A percentile compares a stretch with the other conserved stretches of the same genome.
phyloP scores from a whole-genome alignment of 2,329 filamentous ascomycete species.

The Simplicillium sp. region DNA sequence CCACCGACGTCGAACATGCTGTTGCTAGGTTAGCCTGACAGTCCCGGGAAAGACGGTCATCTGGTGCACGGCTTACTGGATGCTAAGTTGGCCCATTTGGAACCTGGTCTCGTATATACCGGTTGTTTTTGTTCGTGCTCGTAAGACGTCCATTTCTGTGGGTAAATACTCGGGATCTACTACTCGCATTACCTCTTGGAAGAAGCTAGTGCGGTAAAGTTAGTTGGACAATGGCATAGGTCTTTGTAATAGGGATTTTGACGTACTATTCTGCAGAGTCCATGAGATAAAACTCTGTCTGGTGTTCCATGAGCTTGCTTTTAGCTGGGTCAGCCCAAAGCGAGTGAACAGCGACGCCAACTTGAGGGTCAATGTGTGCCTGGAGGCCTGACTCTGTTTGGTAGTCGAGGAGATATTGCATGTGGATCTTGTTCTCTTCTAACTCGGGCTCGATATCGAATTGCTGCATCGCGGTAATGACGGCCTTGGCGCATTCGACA shows the following conservation, averaged over 20 bases:
- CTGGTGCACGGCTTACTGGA: constrained; percentile 61
- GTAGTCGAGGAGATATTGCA: constrained; percentile 77
- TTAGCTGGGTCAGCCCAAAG: constrained; percentile 87
- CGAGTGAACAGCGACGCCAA: constrained; percentile 74
- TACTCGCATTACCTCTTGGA: constrained; percentile 85
- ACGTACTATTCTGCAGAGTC: constrained; percentile 96
- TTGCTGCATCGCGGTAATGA: constrained; percentile 85
- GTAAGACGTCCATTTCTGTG: constrained; percentile 87
- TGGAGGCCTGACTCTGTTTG: constrained; percentile 85
- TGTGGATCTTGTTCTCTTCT: constrained; percentile 61
- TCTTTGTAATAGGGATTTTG: constrained; percentile 1
- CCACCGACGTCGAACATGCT: constrained; percentile 99
- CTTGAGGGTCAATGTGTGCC: constrained; percentile 68
- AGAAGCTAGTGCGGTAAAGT: constrained; percentile 59
- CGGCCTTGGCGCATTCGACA: constrained; percentile 88
- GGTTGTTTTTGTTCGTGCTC: constrained; percentile 94
- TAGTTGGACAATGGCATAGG: not conserved
- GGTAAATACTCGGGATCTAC: constrained; percentile 78
- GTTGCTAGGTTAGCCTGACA: constrained; percentile 4
- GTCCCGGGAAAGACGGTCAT: not conserved
- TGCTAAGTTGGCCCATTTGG: constrained; percentile 96
- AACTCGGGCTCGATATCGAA: constrained; percentile 75
- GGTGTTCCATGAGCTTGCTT: constrained; percentile 76
- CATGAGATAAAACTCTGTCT: constrained; percentile 98
- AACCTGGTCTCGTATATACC: constrained; percentile 99